Evolutionary conservation across 805 yeast genomes (phyloP).

Genomic region (Lachancea mirantina): DNA sequence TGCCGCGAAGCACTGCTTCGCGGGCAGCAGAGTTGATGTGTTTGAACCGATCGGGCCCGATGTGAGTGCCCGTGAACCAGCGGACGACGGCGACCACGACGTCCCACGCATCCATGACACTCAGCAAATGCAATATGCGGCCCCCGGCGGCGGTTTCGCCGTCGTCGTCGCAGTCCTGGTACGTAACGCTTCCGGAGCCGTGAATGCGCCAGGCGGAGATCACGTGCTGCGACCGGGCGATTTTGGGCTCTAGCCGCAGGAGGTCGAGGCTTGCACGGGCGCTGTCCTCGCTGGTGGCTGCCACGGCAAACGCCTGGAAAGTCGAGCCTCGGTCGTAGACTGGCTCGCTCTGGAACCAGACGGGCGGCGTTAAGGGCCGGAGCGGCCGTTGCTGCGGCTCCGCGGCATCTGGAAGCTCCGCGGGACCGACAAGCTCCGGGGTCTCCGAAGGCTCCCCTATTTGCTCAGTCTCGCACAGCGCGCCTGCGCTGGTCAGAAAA

Average conservation of each 20-base stretch:
- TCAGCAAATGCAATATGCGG: slow-evolving; percentile 68
- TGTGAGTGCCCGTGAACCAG: slow-evolving; percentile 88
- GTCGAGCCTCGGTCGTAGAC: slow-evolving; percentile 78
- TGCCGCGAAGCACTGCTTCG: slow-evolving; percentile 69
- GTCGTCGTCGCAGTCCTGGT: slow-evolving; percentile 91
- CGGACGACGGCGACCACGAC: slow-evolving; percentile 76
- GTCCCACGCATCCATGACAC: slow-evolving; percentile 75
- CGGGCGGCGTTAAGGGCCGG: slow-evolving; percentile 44
- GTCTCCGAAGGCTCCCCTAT: slow-evolving; percentile 16
- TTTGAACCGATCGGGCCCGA: slow-evolving; percentile 91
- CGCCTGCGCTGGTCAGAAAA: slow-evolving; percentile 58
- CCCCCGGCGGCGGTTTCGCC: slow-evolving; percentile 97
- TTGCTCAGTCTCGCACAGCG: slow-evolving; percentile 18
- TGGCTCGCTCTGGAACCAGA: slow-evolving; percentile 75
- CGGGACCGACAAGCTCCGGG: slow-evolving; percentile 7
- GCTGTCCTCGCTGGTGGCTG: slow-evolving; percentile 58
- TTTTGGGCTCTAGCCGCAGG: slow-evolving; percentile 56
- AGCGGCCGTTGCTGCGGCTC: slow-evolving; percentile 1
- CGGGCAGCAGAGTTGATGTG: slow-evolving; percentile 88
- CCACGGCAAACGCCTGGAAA: slow-evolving; percentile 68
- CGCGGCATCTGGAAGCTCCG: slow-evolving; percentile 6
- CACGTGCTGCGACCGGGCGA: slow-evolving; percentile 65
- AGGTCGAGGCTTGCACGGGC: slow-evolving; percentile 46
- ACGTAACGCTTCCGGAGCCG: slow-evolving; percentile 36
- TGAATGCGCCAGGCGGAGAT: slow-evolving; percentile 84